Evolutionary conservation across 2,329 filamentous ascomycete species (phyloP).

Genomic region (Magnaporthales sp.): DNA sequence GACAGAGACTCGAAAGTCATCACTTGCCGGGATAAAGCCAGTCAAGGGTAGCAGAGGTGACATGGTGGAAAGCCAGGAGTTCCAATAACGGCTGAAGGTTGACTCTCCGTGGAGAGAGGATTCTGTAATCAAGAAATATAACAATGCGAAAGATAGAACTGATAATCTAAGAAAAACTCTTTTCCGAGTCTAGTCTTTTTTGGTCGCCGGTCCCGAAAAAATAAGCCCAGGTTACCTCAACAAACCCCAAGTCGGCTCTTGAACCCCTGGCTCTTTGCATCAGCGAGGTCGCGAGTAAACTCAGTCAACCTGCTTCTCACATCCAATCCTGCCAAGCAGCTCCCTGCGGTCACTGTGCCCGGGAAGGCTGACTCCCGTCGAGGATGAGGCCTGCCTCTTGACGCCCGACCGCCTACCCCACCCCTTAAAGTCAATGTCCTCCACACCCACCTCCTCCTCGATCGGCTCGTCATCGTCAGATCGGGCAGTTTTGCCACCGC

Average conservation of each 20-base stretch:
- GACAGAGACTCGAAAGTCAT: neutral
- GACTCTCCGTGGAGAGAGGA: neutral
- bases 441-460: conserved; percentile 69
- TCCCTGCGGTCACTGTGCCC: conserved; percentile 73
- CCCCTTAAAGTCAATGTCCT: conserved; percentile 57
- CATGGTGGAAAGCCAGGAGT: neutral
- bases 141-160: neutral
- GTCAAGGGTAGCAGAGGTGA: neutral
- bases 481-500: neutral
- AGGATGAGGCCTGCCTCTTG: conserved; percentile 41
- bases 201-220: neutral
- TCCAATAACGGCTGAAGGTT: neutral
- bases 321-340: conserved; percentile 72
- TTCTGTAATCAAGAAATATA: neutral
- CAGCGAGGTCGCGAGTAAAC: neutral
- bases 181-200: neutral
- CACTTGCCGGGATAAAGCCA: neutral
- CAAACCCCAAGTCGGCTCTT: neutral
- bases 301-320: conserved; percentile 62
- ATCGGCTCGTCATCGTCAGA: conserved; percentile 43
- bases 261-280: neutral
- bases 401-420: conserved; percentile 50
- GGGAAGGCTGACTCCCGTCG: conserved; percentile 56
- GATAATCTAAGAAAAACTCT: neutral
- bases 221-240: neutral